These are phyloP conservation scores for Larix sibirica DNA, from an alignment of 83 land plant genomes.

Conservation along the genomic window DNA sequence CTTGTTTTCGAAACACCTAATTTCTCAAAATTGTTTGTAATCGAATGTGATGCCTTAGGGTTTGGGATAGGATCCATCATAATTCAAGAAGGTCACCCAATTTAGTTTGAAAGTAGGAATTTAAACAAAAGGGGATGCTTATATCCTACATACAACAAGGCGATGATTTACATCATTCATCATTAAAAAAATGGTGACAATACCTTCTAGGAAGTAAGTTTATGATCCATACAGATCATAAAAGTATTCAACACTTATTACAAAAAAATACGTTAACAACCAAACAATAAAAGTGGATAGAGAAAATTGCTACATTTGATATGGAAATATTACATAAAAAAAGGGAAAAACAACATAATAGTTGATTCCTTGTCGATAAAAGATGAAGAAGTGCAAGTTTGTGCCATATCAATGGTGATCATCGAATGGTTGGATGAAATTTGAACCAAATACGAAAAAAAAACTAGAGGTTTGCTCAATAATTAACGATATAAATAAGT, in stretches of 20 bases:
- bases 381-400: not conserved
- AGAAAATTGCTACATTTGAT: slow-evolving; percentile 19
- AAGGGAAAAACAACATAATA: slow-evolving; percentile 5
- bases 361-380: slow-evolving; percentile 22
- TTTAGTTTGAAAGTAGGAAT: not conserved
- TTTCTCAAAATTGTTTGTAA: too few relatives aligned
- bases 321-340: slow-evolving; percentile 12
- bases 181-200: slow-evolving; percentile 23
- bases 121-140: not conserved
- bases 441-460: too few relatives aligned
- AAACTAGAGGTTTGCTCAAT: too few relatives aligned
- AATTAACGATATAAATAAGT: too few relatives aligned
- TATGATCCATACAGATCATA: slow-evolving; percentile 2
- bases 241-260: slow-evolving; percentile 16
- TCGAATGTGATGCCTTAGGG: too few relatives aligned
- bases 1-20: too few relatives aligned
- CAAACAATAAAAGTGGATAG: slow-evolving; percentile 17
- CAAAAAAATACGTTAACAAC: not conserved
- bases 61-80: not conserved
- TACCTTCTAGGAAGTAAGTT: slow-evolving; percentile 20
- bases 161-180: too few relatives aligned
- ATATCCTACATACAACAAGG: too few relatives aligned
- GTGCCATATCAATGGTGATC: too few relatives aligned
- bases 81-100: not conserved
- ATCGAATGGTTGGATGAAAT: too few relatives aligned